Evolutionary conservation across 371 early-diverging fungal genomes (phyloP), one percentile per base, ranked within the genome.

Genomic region (Haplosporangium sp.): DNA sequence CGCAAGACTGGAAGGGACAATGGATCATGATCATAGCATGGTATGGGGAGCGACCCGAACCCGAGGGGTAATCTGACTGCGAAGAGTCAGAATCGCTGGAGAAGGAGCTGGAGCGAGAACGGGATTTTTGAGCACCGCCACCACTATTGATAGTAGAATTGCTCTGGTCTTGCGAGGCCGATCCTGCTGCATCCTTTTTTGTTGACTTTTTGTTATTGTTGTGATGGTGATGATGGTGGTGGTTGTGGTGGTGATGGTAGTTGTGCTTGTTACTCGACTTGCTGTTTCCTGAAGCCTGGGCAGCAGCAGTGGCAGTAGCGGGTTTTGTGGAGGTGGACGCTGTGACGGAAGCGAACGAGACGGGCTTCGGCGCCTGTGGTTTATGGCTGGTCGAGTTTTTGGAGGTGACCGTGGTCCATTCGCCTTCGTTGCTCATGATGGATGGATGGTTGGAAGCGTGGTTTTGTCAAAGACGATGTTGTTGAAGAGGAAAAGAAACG

Each of bases 1-100:
- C 69, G 61, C 90, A 88, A 10, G 73, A 69, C 6, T 83, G 61
- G 57, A 88, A 84, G 46, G 86, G 87, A 59, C 93, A 91, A 29
- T 76, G 81, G 38, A 90, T 80, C 55, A 86, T 55, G 40, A 90
- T 83, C 38, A 86, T 80, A 10, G 90, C 88, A 42, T 91, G 91
- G 64, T 91, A 91, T 16, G 89, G 88, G 10, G 89, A 86, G 80
- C 82, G 71, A 41, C 66, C 67, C 36, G 64, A 54, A 13, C 58
- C 47, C 16, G 68, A 53, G 12, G 74, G 72, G 21, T 66, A 71
- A 38, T 71, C 77, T 9, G 77, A 76, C 43, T 76, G 77, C 37
- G 67, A 70, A 13, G 77, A 71, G 21, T 76, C 77, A 41, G 77
- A 76, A 57, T 71, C 77, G 50, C 77, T 76, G 18, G 77, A 76